Evolutionary conservation across 106 monocot genomes (phyloP), one percentile per base, ranked within the genome.

Genomic region (Dendrobium huoshanense): DNA sequence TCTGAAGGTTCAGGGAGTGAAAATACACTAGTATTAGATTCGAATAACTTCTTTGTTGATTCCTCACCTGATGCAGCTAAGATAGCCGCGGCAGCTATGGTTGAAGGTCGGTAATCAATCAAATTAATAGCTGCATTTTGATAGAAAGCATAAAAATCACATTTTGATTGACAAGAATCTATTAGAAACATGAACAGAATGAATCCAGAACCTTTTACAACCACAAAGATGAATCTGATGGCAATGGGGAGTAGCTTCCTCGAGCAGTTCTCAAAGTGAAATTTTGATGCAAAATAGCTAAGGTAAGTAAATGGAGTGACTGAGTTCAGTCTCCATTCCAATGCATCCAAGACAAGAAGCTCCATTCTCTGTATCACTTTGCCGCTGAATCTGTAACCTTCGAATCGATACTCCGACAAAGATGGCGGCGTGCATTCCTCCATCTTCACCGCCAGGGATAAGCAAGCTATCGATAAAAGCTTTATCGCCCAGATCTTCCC

Each of bases 391-490:
- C 73, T 24, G 67, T 81, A 84, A 2, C 82, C 85, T 42, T 88
- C 88, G 0, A 41, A 61, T 31, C 68, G 79, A 73, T 85, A 91
- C 75, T 90, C 93, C 4, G 88, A 48, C 40, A 96, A 70, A 24
- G 79, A 41, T 17, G 93, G 86, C 22, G 77, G 80, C 25, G 64
- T 49, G 81, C 77, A 77, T 78, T 96, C 96, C 77, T 96, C 96
- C 93, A 96, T 84, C 82, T 96, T 96, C 72, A 78, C 87, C 24
- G 96, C 96, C 84, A 96, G 74, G 24, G 93, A 94, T 51, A 89
- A 72, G 75, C 89, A 89, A 45, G 87, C 89, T 31, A 82, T 81
- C 5, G 87, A 82, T 59, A 91, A 78, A 77, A 94, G 54, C 19
- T 78, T 80, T 16, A 88, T 70, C 49, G 86, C 87, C 91, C 94